Evolutionary conservation across 441 rosid species (phyloP), one percentile per base, ranked within the genome.

Genomic region (Gossypium trilobum): DNA sequence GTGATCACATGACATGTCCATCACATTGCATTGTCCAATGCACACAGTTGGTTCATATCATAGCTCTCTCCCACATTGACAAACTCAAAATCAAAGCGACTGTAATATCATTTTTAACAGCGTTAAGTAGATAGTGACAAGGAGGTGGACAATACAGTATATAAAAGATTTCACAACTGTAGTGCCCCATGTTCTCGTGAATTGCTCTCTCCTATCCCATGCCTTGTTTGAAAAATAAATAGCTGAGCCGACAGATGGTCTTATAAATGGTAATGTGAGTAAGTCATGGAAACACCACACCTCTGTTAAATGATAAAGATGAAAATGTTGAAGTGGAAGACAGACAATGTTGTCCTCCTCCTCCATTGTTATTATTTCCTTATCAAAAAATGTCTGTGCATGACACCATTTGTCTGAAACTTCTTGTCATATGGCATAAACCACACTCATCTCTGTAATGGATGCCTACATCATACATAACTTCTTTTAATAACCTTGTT

Each of bases 1-100:
- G 70, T 44, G 66, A 62, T 74, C 82, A 78, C 80, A 74, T 81
- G 82, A 61, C 76, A 71, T 81, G 84, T 66, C 67, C 71, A 78
- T 71, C 67, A 31, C 68, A 44, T 76, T 58, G 54, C 23, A 54
- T 17, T 54, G 58, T 0, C 58, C 58, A 54, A 1, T 19, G 23
- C 57, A 52, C 57, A 54, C 22, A 1, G 8, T 58, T 58, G 5
- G 5, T 13, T 14, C 65, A 14, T 31, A n/a, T 29, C 65, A 7
- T 31, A 6, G 46, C 5, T 61, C 67, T 16, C 6, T 11, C 62
- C 25, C 14, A 55, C 19, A 31, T 23, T 57, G n/a, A 23, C 62
- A 11, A 57, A 23, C 5, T 57, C 8, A 56, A 11, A 57, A 57
- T 51, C 20, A 11, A 27, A 27, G 31, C 5, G 5, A 4, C 31